Evolutionary conservation across 331 rosid genomes (phyloP), one percentile per base, ranked within the genome.

Genomic region (Malus hybrid): DNA sequence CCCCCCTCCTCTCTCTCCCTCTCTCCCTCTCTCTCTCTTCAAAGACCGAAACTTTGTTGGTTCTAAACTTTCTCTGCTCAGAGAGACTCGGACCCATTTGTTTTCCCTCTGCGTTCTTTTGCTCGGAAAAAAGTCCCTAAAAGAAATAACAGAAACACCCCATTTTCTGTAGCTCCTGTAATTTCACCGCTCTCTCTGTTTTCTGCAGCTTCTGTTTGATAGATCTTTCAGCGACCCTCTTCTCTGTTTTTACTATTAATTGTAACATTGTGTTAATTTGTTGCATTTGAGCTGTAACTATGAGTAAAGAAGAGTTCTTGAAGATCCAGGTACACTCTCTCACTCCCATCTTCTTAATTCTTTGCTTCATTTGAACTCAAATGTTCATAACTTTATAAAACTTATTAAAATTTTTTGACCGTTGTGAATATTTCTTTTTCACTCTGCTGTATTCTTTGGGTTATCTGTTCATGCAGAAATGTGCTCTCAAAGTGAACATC

Each of bases 281-380:
- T 58, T 71, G 71, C 73, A 26, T 82, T 88, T 68, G 78, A 74
- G 74, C 68, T 30, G 48, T 10, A 84, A 73, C 75, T 63, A 95
- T 95, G 99, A 92, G 96, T 86, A 86, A 90, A 79, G 99, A 95
- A 66, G 97, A 91, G 93, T 75, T 92, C 78, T 74, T 92, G 88
- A 95, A 95, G 96, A 89, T 95, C 79, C 92, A 92, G 99, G 99
- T 95, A 83, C 14, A 42, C 63, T 42, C 50, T 72, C 24, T 82
- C 75, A 8, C 79, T 52, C 57, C 36, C 77, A 12, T 82, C 52
- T 63, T 16, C 62, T 65, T 75, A 18, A 6, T 74, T 67, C 19
- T 66, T 63, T 72, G 24, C 79, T 84, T 84, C 76, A 26, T 67
- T 50, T 78, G 72, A 61, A n/a, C 44, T 24, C 58, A 62, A 68